Conservation (phyloP, 1,284 basidiomycete genomes). For the Cerrena zonata region DNA sequence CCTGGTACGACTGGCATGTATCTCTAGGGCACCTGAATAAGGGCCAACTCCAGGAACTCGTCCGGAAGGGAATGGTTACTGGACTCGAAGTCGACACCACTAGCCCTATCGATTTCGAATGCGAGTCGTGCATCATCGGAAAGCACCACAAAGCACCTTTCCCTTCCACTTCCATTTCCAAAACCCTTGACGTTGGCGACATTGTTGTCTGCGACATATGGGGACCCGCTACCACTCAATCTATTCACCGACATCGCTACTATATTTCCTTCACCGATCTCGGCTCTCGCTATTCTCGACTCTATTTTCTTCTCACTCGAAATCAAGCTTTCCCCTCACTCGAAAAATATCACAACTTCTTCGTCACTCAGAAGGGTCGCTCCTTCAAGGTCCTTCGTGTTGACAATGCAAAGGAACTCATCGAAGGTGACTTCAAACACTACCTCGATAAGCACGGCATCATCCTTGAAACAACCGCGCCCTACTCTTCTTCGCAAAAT, state of each 20-base stretch:
- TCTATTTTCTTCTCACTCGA: neutral
- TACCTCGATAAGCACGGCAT: slow-evolving; percentile 7
- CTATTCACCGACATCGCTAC: slow-evolving; percentile 22
- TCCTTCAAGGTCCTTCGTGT: slow-evolving; percentile 1
- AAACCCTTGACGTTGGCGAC: slow-evolving; percentile 26
- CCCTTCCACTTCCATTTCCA: slow-evolving; percentile 21
- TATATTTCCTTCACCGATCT: slow-evolving; percentile 27
- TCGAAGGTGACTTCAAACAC: neutral
- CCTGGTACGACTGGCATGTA: slow-evolving; percentile 32
- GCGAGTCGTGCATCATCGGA: slow-evolving; percentile 27
- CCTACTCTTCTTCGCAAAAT: slow-evolving; percentile 19
- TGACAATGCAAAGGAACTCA: slow-evolving; percentile 12
- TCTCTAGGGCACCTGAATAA: slow-evolving; percentile 28
- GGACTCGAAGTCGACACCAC: slow-evolving; percentile 24
- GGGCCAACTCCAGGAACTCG: slow-evolving; percentile 10
- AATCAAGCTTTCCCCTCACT: neutral
- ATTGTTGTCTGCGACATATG: slow-evolving; percentile 34
- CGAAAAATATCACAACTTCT: too few species aligned
- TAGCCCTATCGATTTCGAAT: slow-evolving; percentile 13
- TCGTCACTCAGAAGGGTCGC: too few species aligned
- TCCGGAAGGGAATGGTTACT: slow-evolving; percentile 22
- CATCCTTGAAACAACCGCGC: slow-evolving; percentile 7
- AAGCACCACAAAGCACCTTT: slow-evolving; percentile 22
- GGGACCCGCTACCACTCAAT: slow-evolving; percentile 29
- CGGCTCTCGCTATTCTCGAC: too few species aligned